Base-by-base conservation (phyloP, 768 basidiomycete genomes). In the Suillus placidus region DNA sequence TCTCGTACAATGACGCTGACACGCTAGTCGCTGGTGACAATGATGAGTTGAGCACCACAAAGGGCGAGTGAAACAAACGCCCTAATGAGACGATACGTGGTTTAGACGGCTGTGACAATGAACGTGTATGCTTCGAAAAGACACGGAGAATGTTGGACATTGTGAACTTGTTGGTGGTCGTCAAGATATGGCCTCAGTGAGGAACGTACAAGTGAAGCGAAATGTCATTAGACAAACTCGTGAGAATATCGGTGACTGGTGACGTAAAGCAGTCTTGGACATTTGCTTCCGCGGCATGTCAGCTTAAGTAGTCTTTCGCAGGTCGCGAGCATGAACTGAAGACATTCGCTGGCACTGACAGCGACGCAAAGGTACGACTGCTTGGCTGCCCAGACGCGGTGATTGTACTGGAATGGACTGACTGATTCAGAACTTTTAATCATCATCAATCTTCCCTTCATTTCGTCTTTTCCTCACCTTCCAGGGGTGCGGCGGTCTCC, bases 41-140 rank as follows among this genome's bases (percentile, higher is more conserved):
- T 35, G 82, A 74, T 49, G 76, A 75, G 61, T 82, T 81, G 75
- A 87, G 80, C n/a, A 78, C 80, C 67, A 81, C 82, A 73, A 85
- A 88, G 60, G 88, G 88, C 13, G 89, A 86, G 78, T 89, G 90
- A 78, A 91, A 90, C 0, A 83, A 71, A 67, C 90, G 88, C 20
- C 26, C 18, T 40, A 30, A 35, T 40, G 54, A 26, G 42, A n/a
- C 8, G 34, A 37, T 16, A 30, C 1, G 47, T 13, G 13, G n/a
- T 62, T 49, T 32, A 26, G 30, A 57, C 2, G 63, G 18, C 23
- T 65, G 66, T 26, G 52, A 55, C 49, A 70, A 51, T 64, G 60
- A 20, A 47, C 68, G 67, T 14, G 47, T 42, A 55, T 26, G 13
- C 18, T 62, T 37, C 8, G 60, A 49, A 7, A 67, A 32, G 32